Base-by-base conservation (phyloP, 805 yeast genomes). In the Candida morakotiae region DNA sequence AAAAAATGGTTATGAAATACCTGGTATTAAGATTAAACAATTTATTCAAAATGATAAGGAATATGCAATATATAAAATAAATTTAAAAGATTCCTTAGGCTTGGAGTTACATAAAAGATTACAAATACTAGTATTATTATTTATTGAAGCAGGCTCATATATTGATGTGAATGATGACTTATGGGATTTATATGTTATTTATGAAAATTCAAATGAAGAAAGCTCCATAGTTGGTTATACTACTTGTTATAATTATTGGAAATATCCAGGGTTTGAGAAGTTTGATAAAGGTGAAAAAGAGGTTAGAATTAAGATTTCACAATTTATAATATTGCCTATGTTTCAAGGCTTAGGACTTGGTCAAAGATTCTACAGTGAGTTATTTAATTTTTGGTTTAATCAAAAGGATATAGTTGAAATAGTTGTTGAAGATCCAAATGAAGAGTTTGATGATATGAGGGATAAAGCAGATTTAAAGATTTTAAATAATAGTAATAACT, bases 371-470 rank as follows among this genome's bases (percentile, higher is more conserved):
- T 91, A 91, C 55, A 60, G 67, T 9, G 42, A 70, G 0, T 58
- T 93, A 6, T 69, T 75, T 38, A 63, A 69, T 2, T 44, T 56
- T 31, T 87, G 95, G 84, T 47, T 67, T 3, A 45, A 51, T 0
- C 83, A 85, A 45, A 51, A 55, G 0, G 42, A 52, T 1, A 77
- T 88, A 17, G 60, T 64, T 23, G 95, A 89, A 49, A 72, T 93
- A 27, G 87, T 91, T 0, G 87, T 93, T 3, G 98, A 93, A 56
- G 98, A 93, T 56, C 98, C 98, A 2, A 85, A 83, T 52, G 96
- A 88, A 54, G 77, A 79, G 24, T 91, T 93, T 61, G 98, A 93
- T 53, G 94, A 86, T 52, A 65, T 93, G 47, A 72, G 98, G 41
- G 97, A 93, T 55, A 67, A 91, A 22, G 73, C 80, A 44, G 98